Evolutionary conservation across 2,329 filamentous ascomycete species (phyloP).

Genomic region (Colletotrichum sp.): DNA sequence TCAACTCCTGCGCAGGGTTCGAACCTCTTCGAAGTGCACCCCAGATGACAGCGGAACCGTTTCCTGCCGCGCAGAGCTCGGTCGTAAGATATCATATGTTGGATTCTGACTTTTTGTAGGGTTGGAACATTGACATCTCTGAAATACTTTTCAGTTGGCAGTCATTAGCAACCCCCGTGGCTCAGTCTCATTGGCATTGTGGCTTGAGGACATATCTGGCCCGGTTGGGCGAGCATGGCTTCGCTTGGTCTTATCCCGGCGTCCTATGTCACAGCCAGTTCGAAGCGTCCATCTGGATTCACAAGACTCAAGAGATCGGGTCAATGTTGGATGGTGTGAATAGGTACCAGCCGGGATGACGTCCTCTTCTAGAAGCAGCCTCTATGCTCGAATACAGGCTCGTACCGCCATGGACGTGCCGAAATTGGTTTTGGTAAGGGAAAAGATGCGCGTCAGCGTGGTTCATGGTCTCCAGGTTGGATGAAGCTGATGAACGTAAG

Average conservation of each 20-base stretch:
- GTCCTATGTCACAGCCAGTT: too few species aligned
- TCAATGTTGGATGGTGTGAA: background rate
- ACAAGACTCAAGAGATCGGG: too few species aligned
- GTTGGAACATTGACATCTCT: background rate
- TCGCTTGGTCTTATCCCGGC: too few species aligned
- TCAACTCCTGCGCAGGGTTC: fast-evolving
- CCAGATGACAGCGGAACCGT: background rate
- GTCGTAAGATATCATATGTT: background rate
- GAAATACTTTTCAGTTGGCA: background rate
- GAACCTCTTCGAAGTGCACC: fast-evolving
- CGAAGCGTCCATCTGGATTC: too few species aligned
- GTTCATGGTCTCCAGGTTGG: too few species aligned
- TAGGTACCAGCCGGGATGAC: background rate
- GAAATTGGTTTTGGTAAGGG: too few species aligned
- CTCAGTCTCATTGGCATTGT: background rate
- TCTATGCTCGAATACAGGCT: too few species aligned
- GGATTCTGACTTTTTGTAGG: too few species aligned
- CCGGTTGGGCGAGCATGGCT: background rate
- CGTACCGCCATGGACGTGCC: too few species aligned
- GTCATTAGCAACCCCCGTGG: background rate
- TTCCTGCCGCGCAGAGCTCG: background rate
- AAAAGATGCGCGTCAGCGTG: too few species aligned
- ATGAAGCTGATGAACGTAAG: too few species aligned
- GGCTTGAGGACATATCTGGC: background rate
- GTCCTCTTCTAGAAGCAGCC: background rate